These are phyloP conservation scores for Apiospora malaysiana DNA, from an alignment of 2,329 filamentous ascomycete species.

Conservation along the genomic window DNA sequence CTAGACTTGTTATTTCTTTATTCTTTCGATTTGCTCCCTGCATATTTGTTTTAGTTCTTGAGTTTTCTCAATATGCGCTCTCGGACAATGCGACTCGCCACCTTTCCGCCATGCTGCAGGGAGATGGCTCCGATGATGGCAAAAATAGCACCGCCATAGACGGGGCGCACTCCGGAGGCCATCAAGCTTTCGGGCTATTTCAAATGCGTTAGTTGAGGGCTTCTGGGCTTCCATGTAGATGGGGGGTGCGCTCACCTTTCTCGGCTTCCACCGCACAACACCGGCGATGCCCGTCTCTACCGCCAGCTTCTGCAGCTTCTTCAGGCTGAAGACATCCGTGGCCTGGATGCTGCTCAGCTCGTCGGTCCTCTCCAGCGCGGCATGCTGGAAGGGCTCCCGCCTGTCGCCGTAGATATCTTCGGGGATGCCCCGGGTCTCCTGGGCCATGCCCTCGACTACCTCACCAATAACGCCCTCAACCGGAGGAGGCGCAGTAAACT, in stretches of 20 bases:
- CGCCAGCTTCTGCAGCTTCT: conserved; percentile 72
- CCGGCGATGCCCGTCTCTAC: conserved; percentile 71
- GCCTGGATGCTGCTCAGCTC: conserved; percentile 71
- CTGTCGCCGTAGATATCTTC: conserved; percentile 53
- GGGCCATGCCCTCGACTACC: not conserved
- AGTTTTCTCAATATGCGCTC: conserved; percentile 72
- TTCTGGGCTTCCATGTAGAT: not conserved
- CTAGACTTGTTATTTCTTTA: not conserved
- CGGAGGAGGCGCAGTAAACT: not conserved
- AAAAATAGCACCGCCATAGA: conserved; percentile 79
- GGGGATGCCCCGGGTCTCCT: conserved; percentile 65
- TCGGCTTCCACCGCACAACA: conserved; percentile 89
- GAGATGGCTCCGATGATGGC: conserved; percentile 88
- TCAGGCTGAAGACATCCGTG: conserved; percentile 65
- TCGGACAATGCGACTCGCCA: conserved; percentile 75
- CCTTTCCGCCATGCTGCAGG: conserved; percentile 82
- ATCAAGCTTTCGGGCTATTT: conserved; percentile 67
- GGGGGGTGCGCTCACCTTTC: conserved; percentile 63
- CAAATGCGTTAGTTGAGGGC: not conserved
- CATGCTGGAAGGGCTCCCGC: conserved; percentile 71
- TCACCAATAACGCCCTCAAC: conserved; percentile 1
- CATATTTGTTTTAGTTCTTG: conserved; percentile 20
- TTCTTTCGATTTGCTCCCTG: not conserved
- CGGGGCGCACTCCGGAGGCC: conserved; percentile 74
- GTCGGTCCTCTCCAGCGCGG: conserved; percentile 73